Evolutionary conservation across 129 eudicot species (phyloP).

Genomic region (Logfia minima): DNA sequence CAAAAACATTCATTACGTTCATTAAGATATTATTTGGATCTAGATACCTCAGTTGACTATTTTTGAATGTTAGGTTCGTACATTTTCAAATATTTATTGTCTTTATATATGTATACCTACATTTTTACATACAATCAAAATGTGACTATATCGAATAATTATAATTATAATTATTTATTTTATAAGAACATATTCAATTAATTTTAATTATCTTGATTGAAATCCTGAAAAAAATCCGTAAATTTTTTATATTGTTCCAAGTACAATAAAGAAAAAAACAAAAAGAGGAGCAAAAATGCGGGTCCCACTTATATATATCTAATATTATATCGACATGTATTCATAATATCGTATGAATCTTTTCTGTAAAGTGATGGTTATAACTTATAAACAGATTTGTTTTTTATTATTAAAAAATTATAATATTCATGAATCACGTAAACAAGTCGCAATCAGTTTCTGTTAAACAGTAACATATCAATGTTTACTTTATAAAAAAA

Average conservation of each 20-base stretch:
- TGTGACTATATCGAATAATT: not conserved
- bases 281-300: conserved; percentile 31
- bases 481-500: not conserved
- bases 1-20: conserved; percentile 25
- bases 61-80: not conserved
- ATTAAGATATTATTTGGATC: not conserved
- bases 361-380: conserved; percentile 25
- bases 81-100: not conserved
- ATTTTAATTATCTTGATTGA: not conserved
- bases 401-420: not conserved
- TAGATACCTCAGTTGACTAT: conserved; percentile 18
- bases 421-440: conserved; percentile 20
- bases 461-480: conserved; percentile 9
- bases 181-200: too few species aligned
- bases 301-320: conserved; percentile 30
- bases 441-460: not conserved
- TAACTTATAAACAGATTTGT: not conserved
- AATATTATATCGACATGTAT: conserved; percentile 28
- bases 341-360: conserved; percentile 24
- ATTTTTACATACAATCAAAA: not conserved
- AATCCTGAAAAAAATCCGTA: not conserved
- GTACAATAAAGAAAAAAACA: conserved; percentile 40
- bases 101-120: not conserved
- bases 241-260: not conserved
- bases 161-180: too few species aligned